A percentile compares a stretch with the other conserved stretches of the same genome.
Conservation (phyloP, 805 yeast genomes). For the Candida coquimbonensis region DNA sequence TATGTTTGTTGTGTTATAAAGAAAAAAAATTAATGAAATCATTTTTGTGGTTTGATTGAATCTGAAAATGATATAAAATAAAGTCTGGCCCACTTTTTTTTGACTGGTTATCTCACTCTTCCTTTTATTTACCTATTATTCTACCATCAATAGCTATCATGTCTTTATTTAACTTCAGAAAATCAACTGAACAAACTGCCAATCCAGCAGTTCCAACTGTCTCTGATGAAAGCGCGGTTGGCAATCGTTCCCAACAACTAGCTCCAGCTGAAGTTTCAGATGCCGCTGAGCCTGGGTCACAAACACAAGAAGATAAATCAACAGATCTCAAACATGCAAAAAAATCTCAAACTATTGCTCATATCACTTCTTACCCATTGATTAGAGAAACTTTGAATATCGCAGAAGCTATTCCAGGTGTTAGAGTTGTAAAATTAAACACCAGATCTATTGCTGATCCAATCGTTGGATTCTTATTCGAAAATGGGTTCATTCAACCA, state of each 20-base stretch:
- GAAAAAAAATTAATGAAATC: not conserved
- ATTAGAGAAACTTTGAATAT: slow-evolving; percentile 33
- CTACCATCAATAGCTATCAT: not conserved
- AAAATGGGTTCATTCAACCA: slow-evolving; percentile 33
- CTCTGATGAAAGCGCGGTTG: not conserved
- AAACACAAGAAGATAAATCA: not conserved
- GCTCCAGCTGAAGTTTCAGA: no score
- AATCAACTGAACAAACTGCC: not conserved
- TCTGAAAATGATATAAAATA: not conserved
- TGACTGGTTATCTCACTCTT: not conserved
- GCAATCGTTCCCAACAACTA: no score
- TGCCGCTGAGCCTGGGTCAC: not conserved
- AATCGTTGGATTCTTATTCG: slow-evolving; percentile 23
- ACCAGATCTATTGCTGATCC: slow-evolving; percentile 25
- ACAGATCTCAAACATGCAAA: no score
- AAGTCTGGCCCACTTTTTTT: no score
- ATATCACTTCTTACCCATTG: slow-evolving; percentile 42
- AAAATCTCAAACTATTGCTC: slow-evolving; percentile 22
- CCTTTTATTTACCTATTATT: not conserved
- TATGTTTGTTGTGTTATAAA: not conserved
- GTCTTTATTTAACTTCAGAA: slow-evolving; percentile 8
- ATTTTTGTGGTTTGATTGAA: not conserved
- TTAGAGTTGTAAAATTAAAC: slow-evolving; percentile 28
- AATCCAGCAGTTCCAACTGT: not conserved
- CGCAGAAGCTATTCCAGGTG: slow-evolving; percentile 29